Evolutionary conservation across 352 stramenopile genomes (phyloP).

Genomic region (Globisporangium viniferum): DNA sequence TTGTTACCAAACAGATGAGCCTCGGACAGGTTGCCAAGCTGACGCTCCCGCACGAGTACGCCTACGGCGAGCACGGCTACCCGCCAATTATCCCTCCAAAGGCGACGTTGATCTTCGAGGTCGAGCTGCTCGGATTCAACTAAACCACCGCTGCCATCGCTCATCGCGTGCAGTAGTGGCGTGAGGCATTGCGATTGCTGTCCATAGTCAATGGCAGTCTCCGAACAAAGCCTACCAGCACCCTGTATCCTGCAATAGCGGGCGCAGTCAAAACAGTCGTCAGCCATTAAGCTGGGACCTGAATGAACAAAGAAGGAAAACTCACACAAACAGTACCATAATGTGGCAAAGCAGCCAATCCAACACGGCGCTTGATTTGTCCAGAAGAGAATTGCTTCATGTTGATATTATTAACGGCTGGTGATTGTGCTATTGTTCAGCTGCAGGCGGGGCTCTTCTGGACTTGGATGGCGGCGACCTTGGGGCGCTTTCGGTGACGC

Average conservation of each 20-base stretch:
- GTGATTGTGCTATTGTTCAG: neutral
- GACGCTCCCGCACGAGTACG: slow-evolving; percentile 91
- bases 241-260: neutral
- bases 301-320: neutral
- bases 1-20: slow-evolving; percentile 52
- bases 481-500: neutral
- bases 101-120: slow-evolving; percentile 92
- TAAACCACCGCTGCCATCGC: slow-evolving; percentile 19
- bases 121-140: slow-evolving; percentile 86
- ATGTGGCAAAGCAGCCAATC: neutral
- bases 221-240: neutral
- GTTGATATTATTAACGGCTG: neutral
- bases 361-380: neutral
- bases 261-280: neutral
- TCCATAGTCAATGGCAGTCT: neutral
- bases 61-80: slow-evolving; percentile 90
- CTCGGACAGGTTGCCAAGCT: slow-evolving; percentile 93
- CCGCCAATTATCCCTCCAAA: slow-evolving; percentile 89
- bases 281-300: neutral
- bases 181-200: neutral
- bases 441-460: neutral
- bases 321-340: slow-evolving; percentile 4
- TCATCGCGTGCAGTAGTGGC: neutral
- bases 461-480: neutral
- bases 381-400: neutral